A percentile compares a stretch with the other conserved stretches of the same genome.
These are phyloP conservation scores for Diutina pseudorugosa DNA, from an alignment of 1,139 yeast species.

Conservation along the genomic window DNA sequence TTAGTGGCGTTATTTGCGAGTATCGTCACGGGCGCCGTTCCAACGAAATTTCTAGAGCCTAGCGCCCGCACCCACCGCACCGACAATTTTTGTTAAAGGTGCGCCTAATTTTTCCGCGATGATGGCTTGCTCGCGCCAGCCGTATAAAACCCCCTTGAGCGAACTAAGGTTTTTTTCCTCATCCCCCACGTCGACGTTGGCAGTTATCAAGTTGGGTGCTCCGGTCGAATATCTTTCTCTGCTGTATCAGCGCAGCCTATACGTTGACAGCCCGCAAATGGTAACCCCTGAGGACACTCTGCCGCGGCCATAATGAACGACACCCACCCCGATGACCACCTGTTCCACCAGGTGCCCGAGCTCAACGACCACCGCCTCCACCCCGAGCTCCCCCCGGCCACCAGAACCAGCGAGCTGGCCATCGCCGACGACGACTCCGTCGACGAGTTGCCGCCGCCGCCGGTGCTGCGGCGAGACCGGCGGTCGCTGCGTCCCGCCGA, in stretches of 20 bases:
- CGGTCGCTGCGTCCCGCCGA: not conserved
- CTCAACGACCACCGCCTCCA: conserved; percentile 2
- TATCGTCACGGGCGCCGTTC: no score
- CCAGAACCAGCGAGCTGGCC: not conserved
- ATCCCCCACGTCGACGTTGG: not conserved
- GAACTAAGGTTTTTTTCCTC: not conserved
- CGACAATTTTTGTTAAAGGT: not conserved
- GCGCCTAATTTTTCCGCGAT: not conserved
- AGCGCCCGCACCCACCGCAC: no score
- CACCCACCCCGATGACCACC: not conserved
- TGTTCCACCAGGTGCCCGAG: not conserved
- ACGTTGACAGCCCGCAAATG: not conserved
- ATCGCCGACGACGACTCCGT: not conserved
- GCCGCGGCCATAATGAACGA: not conserved
- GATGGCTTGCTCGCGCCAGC: not conserved
- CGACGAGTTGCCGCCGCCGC: not conserved
- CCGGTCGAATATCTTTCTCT: not conserved
- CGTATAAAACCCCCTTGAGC: not conserved
- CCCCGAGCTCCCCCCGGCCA: not conserved
- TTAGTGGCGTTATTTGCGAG: no score
- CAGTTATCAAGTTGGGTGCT: not conserved
- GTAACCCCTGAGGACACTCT: not conserved
- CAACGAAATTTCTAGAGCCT: no score
- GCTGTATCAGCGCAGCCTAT: not conserved
- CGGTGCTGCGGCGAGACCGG: not conserved